Percentiles rank a stretch among this genome's conserved stretches.
phyloP scores from a whole-genome alignment of 352 stramenopile species.

The Phytophthora niederhauseri region DNA sequence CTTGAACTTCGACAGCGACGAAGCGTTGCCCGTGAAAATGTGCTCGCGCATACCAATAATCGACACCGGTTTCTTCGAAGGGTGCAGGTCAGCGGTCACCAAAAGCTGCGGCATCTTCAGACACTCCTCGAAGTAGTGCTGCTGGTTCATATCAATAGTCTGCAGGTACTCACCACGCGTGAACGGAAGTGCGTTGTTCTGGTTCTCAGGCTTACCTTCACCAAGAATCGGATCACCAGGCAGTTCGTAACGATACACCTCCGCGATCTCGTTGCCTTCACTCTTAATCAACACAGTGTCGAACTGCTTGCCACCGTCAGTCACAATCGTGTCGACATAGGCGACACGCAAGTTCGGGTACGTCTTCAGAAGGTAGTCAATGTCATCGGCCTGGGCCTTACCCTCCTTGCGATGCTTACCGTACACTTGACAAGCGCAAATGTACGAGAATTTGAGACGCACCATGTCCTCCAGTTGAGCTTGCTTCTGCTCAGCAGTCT shows the following conservation, averaged over 20 bases:
- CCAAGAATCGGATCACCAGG: conserved; percentile 84
- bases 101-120: conserved; percentile 86
- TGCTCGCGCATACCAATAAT: conserved; percentile 89
- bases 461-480: conserved; percentile 82
- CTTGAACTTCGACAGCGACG: conserved; percentile 83
- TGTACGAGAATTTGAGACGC: conserved; percentile 84
- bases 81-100: conserved; percentile 66
- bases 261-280: conserved; percentile 66
- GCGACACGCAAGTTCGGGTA: conserved; percentile 85
- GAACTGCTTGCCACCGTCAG: conserved; percentile 47
- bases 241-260: conserved; percentile 80
- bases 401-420: conserved; percentile 75
- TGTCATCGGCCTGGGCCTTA: conserved; percentile 72
- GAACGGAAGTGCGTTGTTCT: conserved; percentile 90
- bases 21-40: conserved; percentile 84
- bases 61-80: conserved; percentile 71
- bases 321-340: conserved; percentile 74
- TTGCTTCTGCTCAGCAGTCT: conserved; percentile 75
- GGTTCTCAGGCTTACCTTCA: conserved; percentile 89
- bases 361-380: conserved; percentile 74
- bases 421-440: conserved; percentile 87
- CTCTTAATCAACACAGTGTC: conserved; percentile 78
- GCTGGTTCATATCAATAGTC: conserved; percentile 93
- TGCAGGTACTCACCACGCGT: conserved; percentile 87
- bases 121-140: conserved; percentile 90